These are phyloP conservation scores for Jacaranda copaia DNA, from an alignment of 257 asterid species.

Conservation along the genomic window DNA sequence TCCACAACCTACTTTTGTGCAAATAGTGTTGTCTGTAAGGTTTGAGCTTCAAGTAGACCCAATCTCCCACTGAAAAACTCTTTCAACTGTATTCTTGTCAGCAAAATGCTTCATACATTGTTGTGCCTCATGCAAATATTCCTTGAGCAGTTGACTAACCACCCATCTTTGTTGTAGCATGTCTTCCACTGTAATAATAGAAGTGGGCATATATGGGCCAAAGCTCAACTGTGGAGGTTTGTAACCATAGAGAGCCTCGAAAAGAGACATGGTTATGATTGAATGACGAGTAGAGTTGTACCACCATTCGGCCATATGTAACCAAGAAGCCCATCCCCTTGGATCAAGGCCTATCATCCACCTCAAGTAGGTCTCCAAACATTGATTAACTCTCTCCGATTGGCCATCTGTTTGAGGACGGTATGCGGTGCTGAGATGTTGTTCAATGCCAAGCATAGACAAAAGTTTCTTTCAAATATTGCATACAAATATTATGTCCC, in stretches of 20 bases:
- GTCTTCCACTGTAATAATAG: no score
- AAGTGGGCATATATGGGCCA: no score
- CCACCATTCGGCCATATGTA: not conserved
- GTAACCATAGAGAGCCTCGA: not conserved
- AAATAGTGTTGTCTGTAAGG: no score
- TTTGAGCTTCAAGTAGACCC: no score
- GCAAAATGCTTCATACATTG: no score
- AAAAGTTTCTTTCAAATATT: not conserved
- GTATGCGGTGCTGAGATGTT: not conserved
- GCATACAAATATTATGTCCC: not conserved
- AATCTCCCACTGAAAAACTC: no score
- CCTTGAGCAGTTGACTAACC: no score
- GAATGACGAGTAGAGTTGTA: not conserved
- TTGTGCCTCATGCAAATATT: no score
- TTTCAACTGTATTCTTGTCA: no score
- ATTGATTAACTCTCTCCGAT: not conserved
- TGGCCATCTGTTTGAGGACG: not conserved
- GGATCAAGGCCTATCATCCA: not conserved
- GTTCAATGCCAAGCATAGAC: not conserved
- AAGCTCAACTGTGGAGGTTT: not conserved
- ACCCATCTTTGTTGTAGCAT: no score
- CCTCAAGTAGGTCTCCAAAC: not conserved
- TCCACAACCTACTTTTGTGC: no score
- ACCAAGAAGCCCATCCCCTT: not conserved
- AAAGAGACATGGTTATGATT: not conserved